Conservation (phyloP, 73 alveolate genomes). For the Symbiodinium natans region DNA sequence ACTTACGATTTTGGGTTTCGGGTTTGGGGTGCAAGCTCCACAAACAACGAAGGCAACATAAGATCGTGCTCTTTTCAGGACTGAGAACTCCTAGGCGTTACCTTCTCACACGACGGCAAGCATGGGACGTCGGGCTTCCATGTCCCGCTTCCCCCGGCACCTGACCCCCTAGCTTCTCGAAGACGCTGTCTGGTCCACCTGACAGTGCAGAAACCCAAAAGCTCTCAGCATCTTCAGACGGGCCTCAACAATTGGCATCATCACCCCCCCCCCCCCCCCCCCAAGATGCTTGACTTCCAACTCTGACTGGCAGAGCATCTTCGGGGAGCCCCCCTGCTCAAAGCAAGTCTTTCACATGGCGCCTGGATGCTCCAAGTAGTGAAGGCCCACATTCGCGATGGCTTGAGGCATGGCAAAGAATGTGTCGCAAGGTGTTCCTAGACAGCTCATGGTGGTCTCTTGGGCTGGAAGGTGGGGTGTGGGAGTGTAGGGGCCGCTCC, state of each 20-base stretch:
- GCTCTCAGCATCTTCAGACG: too few species aligned
- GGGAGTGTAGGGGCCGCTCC: neutral
- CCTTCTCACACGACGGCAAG: too few species aligned
- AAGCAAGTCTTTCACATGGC: neutral
- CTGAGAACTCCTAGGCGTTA: too few species aligned
- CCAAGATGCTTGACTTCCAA: neutral
- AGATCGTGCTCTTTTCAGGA: too few species aligned
- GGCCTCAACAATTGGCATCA: too few species aligned
- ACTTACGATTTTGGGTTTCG: too few species aligned
- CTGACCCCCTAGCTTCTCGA: conserved; percentile 61
- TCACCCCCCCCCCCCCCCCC: too few species aligned
- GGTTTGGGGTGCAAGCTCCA: too few species aligned
- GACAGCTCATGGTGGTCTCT: too few species aligned
- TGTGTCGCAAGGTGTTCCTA: too few species aligned
- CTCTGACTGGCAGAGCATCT: neutral
- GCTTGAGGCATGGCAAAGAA: neutral
- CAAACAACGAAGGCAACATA: too few species aligned
- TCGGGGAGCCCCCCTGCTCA: neutral
- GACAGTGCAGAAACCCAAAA: neutral
- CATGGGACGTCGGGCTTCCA: too few species aligned
- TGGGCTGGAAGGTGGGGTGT: neutral
- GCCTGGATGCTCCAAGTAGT: conserved; percentile 27
- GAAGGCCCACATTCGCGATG: neutral
- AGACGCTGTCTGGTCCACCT: conserved; percentile 82
- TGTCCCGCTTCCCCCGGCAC: neutral